These are phyloP conservation scores for Blastocystis sp. DNA, from an alignment of 352 stramenopile species.

Conservation along the genomic window DNA sequence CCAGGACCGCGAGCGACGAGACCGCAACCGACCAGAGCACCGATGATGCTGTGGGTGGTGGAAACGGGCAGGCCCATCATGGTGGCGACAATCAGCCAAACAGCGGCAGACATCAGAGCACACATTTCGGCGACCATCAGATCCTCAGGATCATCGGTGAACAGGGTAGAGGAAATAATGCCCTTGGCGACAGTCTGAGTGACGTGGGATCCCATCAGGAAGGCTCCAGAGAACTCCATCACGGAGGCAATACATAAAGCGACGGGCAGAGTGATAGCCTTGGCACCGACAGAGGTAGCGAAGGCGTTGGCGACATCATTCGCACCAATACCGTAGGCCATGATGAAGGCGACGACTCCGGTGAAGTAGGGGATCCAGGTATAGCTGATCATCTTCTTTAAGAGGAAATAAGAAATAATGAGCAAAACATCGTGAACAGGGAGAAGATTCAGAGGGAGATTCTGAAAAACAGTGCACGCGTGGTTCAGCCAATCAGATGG, in stretches of 20 bases:
- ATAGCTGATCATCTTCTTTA: constrained; percentile 42
- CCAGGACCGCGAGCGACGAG: constrained; percentile 73
- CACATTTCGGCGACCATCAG: constrained; percentile 78
- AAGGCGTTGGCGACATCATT: constrained; percentile 84
- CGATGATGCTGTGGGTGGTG: constrained; percentile 77
- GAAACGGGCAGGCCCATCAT: constrained; percentile 75
- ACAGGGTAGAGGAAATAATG: constrained; percentile 75
- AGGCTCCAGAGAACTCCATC: constrained; percentile 79
- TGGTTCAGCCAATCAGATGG: not conserved
- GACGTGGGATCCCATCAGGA: constrained; percentile 78
- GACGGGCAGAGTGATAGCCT: constrained; percentile 77
- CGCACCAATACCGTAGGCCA: constrained; percentile 71
- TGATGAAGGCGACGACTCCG: constrained; percentile 52
- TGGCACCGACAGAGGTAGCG: constrained; percentile 78
- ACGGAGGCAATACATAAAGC: constrained; percentile 78
- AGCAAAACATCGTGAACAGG: constrained; percentile 3
- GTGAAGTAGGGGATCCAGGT: constrained; percentile 66
- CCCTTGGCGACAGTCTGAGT: constrained; percentile 78
- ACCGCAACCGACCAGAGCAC: constrained; percentile 76
- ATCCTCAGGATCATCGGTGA: constrained; percentile 77
- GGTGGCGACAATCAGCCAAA: constrained; percentile 75
- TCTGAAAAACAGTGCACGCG: not conserved
- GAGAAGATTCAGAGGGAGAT: constrained; percentile 43
- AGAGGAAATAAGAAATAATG: constrained; percentile 5
- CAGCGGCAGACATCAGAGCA: constrained; percentile 73